Base-by-base conservation (phyloP, 2,329 filamentous ascomycete genomes). In the Sclerotinia trifoliorum region DNA sequence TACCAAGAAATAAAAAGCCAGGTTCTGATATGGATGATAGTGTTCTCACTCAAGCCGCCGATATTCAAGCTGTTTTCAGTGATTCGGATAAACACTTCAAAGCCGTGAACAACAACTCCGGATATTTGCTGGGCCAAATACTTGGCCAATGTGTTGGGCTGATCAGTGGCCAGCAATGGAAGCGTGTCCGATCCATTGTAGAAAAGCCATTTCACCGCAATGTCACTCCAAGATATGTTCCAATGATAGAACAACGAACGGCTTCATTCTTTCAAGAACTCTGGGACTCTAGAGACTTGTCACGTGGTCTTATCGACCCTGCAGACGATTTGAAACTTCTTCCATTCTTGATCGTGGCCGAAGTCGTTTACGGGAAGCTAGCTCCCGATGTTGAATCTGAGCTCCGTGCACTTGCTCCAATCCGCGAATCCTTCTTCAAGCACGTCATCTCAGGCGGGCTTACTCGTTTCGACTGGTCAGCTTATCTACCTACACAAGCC, bases 71-170 rank as follows among this genome's bases (percentile, higher is more conserved):
- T 0, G 75, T 82, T 7, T 83, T 81, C 70, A 75, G 74, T 44
- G 82, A 83, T 70, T 84, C 82, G 0, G 75, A 83, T 66, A 77
- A 73, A 51, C 81, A 83, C 70, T 54, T 68, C 26, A 83, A 84
- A 70, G 81, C 80, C 2, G 49, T 68, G 2, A 76, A 78, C 67
- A 82, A 81, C 68, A 76, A 83, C 69, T 76, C 78, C 0, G 82
- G 82, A 1, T 80, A 74, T 72, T 32, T 68, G 11, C 56, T 83
- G 73, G 71, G 78, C 52, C 70, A 80, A 48, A 73, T 83, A 0
- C 77, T 84, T 0, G 82, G 82, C 0, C 67, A 77, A 58, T 83
- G 82, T 69, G 65, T 83, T 0, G 81, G 81, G 0, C 74, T 83
- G 0, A 73, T 82, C 65, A 81, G 76, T 54, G 69, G 72, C 1